Base-by-base conservation (phyloP, 75 land plant genomes). In the Adiantum capillusveneris region DNA sequence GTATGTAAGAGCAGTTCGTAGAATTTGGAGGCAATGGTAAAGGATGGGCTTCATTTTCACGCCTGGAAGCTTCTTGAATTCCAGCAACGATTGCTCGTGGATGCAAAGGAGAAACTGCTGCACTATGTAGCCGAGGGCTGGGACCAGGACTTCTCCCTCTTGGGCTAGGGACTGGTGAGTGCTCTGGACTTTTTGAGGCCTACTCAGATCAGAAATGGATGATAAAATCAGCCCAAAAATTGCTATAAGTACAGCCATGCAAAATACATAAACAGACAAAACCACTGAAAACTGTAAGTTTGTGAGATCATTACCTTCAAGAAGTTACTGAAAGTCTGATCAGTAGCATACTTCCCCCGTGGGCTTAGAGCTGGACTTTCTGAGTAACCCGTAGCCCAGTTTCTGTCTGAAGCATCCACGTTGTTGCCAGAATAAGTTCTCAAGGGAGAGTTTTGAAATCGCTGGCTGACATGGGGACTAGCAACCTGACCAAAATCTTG, bases 91-190 rank as follows among this genome's bases (percentile, higher is more conserved):
- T 78, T 46, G 84, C 80, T 37, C 85, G 72, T 31, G 86, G 89
- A 73, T 93, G 98, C 64, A 79, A 30, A 21, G 98, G 98, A 14
- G 95, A 79, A 34, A 91, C 97, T 52, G 85, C 72, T 62, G 90
- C 88, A 72, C 92, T 88, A 5, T 74, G 85, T 31, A 85, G 64
- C 43, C 87, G 72, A 30, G 87, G 76, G 49, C 87, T 77, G 14
- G 98, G 95, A 0, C 84, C 91, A 45, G 84, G 82, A 59, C 97
- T 93, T 31, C 76, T 67, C 79, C 78, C 79, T 70, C 90, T 78
- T 5, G 98, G 88, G 71, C 98, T 88, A 18, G 85, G 95, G 42
- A 69, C 70, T 5, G 98, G 95, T 54, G 85, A 84, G 46, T 67
- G 72, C 50, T 85, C 91, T 25, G 85, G 85, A 48, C 85, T 81